These are phyloP conservation scores for Dactylellina haptotyla DNA, from an alignment of 2,329 filamentous ascomycete species.

Conservation along the genomic window DNA sequence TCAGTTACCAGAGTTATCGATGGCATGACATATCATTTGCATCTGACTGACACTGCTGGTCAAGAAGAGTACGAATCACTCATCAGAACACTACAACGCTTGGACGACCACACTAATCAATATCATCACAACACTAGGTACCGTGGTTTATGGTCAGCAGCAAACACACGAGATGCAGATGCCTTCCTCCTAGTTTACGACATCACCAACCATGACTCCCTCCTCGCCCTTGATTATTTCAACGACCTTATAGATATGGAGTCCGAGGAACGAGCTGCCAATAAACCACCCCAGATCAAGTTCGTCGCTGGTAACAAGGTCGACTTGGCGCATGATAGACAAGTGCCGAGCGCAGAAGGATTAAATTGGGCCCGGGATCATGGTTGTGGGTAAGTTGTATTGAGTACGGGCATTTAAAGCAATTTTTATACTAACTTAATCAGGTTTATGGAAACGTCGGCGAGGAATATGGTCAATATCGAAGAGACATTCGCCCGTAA, in stretches of 20 bases:
- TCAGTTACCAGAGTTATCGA: slow-evolving; percentile 82
- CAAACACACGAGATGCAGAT: slow-evolving; percentile 77
- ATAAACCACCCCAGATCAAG: slow-evolving; percentile 72
- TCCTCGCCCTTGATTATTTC: slow-evolving; percentile 79
- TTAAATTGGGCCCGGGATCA: slow-evolving; percentile 79
- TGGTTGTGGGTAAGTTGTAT: slow-evolving; percentile 69
- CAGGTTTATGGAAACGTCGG: slow-evolving; percentile 86
- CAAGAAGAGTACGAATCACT: slow-evolving; percentile 72
- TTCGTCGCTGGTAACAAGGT: slow-evolving; percentile 89
- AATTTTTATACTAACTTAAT: neutral
- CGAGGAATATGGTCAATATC: slow-evolving; percentile 84
- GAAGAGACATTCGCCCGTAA: slow-evolving; percentile 80
- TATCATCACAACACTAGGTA: slow-evolving; percentile 64
- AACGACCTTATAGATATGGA: slow-evolving; percentile 87
- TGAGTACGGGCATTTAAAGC: neutral
- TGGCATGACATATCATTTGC: slow-evolving; percentile 78
- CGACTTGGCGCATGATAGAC: slow-evolving; percentile 76
- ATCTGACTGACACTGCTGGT: slow-evolving; percentile 74
- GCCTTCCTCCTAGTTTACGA: slow-evolving; percentile 89
- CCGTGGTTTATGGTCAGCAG: slow-evolving; percentile 83
- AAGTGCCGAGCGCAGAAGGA: slow-evolving; percentile 75
- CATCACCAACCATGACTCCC: slow-evolving; percentile 76
- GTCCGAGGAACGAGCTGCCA: slow-evolving; percentile 67
- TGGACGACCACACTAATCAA: slow-evolving; percentile 17
- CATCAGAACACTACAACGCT: slow-evolving; percentile 8